Percentiles rank a stretch among this genome's conserved stretches.
Conservation (phyloP, 2,329 filamentous ascomycete species). For the Ophiocordyceps camponoti-saundersi region DNA sequence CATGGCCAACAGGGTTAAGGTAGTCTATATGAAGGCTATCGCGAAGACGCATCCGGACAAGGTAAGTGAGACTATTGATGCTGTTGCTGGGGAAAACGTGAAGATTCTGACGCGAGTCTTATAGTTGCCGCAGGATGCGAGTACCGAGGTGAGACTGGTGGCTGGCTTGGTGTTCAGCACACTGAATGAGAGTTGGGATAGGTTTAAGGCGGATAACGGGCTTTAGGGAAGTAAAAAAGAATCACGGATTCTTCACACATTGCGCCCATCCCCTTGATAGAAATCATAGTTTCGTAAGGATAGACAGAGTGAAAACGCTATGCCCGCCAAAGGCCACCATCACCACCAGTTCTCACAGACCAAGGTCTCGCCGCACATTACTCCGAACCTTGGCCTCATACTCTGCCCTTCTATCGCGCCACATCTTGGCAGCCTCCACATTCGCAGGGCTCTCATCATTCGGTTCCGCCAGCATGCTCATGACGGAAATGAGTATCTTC, state of each 20-base stretch:
- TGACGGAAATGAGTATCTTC: constrained; percentile 91
- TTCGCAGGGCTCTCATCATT: constrained; percentile 96
- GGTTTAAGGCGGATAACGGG: constrained; percentile 53
- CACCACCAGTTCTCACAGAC: constrained; percentile 36
- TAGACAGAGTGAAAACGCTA: background rate
- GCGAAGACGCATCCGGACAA: constrained; percentile 97
- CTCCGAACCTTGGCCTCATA: constrained; percentile 79
- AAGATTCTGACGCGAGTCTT: constrained; percentile 1
- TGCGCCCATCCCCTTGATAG: background rate
- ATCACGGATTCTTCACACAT: background rate
- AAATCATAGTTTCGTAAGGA: background rate
- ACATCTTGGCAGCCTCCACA: constrained; percentile 91
- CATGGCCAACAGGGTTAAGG: constrained; percentile 87
- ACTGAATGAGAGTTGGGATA: constrained; percentile 57
- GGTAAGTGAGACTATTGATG: constrained; percentile 31
- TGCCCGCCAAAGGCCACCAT: background rate
- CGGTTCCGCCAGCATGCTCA: constrained; percentile 95
- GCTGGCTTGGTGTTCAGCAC: constrained; percentile 49
- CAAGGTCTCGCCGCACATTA: constrained; percentile 63
- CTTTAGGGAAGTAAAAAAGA: constrained; percentile 19
- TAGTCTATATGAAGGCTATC: constrained; percentile 98
- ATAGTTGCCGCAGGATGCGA: constrained; percentile 46
- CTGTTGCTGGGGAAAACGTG: background rate
- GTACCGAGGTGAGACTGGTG: constrained; percentile 48
- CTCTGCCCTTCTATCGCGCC: constrained; percentile 66